phyloP scores from a whole-genome alignment of 257 asterid species.

The Hygrophila difformis region DNA sequence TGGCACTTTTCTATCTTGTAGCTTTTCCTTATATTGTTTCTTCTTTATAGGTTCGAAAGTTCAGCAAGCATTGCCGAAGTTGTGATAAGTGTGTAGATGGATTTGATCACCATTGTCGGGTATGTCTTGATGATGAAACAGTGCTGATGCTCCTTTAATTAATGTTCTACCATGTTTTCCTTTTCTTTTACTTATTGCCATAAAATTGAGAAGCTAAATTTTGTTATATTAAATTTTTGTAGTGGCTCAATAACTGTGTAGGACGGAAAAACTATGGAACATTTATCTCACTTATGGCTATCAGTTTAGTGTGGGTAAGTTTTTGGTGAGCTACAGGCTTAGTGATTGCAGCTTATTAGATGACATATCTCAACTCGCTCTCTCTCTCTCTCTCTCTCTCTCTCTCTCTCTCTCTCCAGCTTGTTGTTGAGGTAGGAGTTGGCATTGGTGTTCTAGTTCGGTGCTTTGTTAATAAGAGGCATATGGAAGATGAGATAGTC shows the following conservation, averaged over 20 bases:
- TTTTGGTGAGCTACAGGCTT: slow-evolving; percentile 1
- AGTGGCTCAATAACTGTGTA: slow-evolving; percentile 99
- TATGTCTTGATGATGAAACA: slow-evolving; percentile 23
- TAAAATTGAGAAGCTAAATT: slow-evolving; percentile 24
- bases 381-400: slow-evolving; percentile 26
- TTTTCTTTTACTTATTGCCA: no score
- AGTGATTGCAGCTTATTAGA: neutral
- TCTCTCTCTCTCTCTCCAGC: slow-evolving; percentile 43
- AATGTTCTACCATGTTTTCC: neutral
- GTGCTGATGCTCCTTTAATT: slow-evolving; percentile 11
- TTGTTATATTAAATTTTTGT: slow-evolving; percentile 18
- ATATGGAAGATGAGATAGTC: slow-evolving; percentile 82
- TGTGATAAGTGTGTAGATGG: slow-evolving; percentile 99
- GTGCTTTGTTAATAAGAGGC: slow-evolving; percentile 59
- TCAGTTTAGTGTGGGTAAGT: slow-evolving; percentile 91
- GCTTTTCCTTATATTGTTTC: slow-evolving; percentile 15
- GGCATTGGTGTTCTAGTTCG: slow-evolving; percentile 86
- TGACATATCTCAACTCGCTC: slow-evolving; percentile 16
- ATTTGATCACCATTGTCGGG: slow-evolving; percentile 99
- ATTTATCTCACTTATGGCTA: slow-evolving; percentile 78
- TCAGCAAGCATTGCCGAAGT: slow-evolving; percentile 98
- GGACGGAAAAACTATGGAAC: slow-evolving; percentile 85
- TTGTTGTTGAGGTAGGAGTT: slow-evolving; percentile 74
- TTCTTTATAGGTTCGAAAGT: slow-evolving; percentile 69
- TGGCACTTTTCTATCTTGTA: slow-evolving; percentile 5